Base-by-base conservation (phyloP, 371 early-diverging fungal species). In the Saksenaea vasiformis region DNA sequence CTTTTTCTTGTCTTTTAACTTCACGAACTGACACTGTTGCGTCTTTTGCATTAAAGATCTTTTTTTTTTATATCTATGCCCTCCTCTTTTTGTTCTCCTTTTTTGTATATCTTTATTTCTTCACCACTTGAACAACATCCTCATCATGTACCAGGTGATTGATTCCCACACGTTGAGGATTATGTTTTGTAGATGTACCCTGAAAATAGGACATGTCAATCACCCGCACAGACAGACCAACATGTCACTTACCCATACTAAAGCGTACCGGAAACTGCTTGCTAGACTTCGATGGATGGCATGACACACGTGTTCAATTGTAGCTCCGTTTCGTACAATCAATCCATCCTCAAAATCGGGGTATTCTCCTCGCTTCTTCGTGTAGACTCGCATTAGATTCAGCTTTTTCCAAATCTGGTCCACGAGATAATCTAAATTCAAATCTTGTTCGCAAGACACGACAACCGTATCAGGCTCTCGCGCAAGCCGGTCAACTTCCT, bases 271-370 rank as follows among this genome's bases (percentile, higher is more conserved):
- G 86, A 99, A 99, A 64, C 70, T 92, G 35, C 89, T 87, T 8
- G 91, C 88, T 68, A 99, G 82, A 17, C 90, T 85, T 80, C 94
- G 90, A 79, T 99, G 99, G 64, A 99, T 93, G 56, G 90, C 87
- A 71, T 93, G 93, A 77, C 99, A 99, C 35, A 98, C 97, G 69
- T 98, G 96, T 77, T 95, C 94, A 43, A 99, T 91, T 1, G 94
- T 92, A 5, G 94, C 91, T 19, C 93, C 95, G 34, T 84, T 75
- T 62, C 91, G 88, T 66, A 99, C 82, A 73, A 99, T 95, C 53
- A 99, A 80, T 13, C 99, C 97, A 59, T 93, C 97, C 17, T 90
- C 91, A 69, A 99, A 98, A 73, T 99, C 99, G 1, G 99, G 98
- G 62, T 84, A 90, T 75, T 93, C 95, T 54, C 98, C 98, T 69